Evolutionary conservation across 2,329 filamentous ascomycete species (phyloP).

Genomic region (Nemania sp.): DNA sequence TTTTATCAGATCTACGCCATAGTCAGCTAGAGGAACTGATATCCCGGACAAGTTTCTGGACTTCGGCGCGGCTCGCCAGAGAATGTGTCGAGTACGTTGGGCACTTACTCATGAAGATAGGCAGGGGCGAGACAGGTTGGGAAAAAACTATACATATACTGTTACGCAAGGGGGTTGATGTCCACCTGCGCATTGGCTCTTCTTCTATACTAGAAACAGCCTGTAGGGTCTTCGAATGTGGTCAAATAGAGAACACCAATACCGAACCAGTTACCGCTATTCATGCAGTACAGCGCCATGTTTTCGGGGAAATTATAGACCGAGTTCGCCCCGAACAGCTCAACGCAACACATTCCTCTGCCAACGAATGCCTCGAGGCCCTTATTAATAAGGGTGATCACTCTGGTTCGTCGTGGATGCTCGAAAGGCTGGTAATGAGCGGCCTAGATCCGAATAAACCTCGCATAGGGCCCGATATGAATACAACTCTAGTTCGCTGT

Average conservation of each 20-base stretch:
- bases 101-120: not conserved
- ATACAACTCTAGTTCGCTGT: not conserved
- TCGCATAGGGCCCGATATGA: not conserved
- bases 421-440: constrained; percentile 6
- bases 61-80: not conserved
- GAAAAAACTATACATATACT: not conserved
- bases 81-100: constrained; percentile 12
- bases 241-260: not conserved
- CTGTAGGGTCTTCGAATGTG: constrained; percentile 2
- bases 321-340: not conserved
- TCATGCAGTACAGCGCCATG: not conserved
- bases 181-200: not conserved
- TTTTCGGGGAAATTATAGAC: constrained; percentile 7
- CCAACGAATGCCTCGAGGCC: not conserved
- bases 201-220: constrained; percentile 20
- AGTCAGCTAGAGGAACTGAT: not conserved
- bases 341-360: not conserved
- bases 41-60: constrained; percentile 2
- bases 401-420: constrained; percentile 16
- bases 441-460: constrained; percentile 19
- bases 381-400: not conserved
- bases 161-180: not conserved
- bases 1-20: accelerated
- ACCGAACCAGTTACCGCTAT: too few species aligned
- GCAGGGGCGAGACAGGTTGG: not conserved